Percentiles rank a stretch among this genome's conserved stretches.
Evolutionary conservation across 139 green algal species (phyloP).

Genomic region (Asterochloris sp.): DNA sequence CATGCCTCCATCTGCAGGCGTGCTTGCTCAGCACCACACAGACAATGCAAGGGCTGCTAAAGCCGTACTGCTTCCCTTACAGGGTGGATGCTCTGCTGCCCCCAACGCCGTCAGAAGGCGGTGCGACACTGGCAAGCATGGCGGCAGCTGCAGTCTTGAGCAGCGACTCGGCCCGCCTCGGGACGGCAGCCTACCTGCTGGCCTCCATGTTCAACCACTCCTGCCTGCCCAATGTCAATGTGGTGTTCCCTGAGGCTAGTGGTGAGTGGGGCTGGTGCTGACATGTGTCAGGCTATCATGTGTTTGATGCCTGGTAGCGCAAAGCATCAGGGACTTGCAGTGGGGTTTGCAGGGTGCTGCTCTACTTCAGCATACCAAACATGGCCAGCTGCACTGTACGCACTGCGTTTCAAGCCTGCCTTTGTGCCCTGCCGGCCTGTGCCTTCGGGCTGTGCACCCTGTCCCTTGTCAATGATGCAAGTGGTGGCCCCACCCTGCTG

Average conservation of each 20-base stretch:
- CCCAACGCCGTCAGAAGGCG: not conserved
- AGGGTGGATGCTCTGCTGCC: slow-evolving; percentile 36
- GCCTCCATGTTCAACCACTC: slow-evolving; percentile 60
- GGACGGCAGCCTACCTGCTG: slow-evolving; percentile 56
- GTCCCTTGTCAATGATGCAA: no score
- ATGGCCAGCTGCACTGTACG: no score
- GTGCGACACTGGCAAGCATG: not conserved
- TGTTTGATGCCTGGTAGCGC: no score
- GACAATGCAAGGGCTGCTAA: not conserved
- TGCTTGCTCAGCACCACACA: not conserved
- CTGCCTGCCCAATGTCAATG: slow-evolving; percentile 52
- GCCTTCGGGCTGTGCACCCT: no score
- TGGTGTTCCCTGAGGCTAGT: slow-evolving; percentile 48
- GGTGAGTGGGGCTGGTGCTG: not conserved
- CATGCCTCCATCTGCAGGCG: not conserved
- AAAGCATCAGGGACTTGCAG: no score
- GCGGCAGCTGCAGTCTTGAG: not conserved
- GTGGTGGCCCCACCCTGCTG: no score
- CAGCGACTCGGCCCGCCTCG: slow-evolving; percentile 15
- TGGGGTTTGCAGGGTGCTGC: no score
- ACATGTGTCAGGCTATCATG: no score
- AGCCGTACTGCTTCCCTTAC: not conserved
- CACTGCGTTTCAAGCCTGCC: no score
- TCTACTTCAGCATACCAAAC: no score
- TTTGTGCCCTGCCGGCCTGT: no score